Conservation (phyloP, 179 eudicot genomes). For the Beta macrorhiza region DNA sequence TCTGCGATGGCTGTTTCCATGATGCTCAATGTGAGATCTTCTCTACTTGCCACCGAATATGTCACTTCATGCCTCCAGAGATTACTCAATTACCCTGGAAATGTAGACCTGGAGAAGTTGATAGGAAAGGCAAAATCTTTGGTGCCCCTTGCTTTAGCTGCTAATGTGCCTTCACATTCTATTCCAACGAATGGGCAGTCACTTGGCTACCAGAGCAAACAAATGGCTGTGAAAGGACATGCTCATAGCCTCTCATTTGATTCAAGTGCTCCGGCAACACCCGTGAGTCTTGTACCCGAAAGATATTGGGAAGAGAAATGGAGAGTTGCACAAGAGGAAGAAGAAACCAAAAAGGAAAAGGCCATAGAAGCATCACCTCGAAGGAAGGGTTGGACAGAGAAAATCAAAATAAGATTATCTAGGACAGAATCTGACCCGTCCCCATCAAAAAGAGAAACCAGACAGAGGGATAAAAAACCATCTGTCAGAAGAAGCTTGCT, state of each 20-base stretch:
- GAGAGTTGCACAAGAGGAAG: conserved; percentile 77
- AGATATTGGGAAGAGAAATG: conserved; percentile 99
- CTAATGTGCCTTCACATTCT: conserved; percentile 47
- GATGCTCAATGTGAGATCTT: conserved; percentile 79
- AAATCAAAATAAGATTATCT: conserved; percentile 57
- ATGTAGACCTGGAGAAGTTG: conserved; percentile 55
- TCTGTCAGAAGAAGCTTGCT: conserved; percentile 68
- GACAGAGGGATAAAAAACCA: conserved; percentile 38
- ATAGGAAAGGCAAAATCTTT: conserved; percentile 76
- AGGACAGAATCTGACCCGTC: conserved; percentile 72
- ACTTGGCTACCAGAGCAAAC: conserved; percentile 32
- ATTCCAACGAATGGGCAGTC: conserved; percentile 24
- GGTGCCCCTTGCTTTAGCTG: conserved; percentile 61
- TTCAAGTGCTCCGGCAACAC: conserved; percentile 45
- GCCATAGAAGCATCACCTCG: conserved; percentile 36
- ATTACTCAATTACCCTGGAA: conserved; percentile 75
- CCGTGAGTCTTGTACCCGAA: conserved; percentile 61
- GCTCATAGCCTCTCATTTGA: conserved; percentile 63
- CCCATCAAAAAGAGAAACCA: conserved; percentile 44
- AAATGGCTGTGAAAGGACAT: conserved; percentile 51
- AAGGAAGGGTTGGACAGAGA: conserved; percentile 79
- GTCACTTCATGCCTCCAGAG: conserved; percentile 92
- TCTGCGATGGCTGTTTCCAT: conserved; percentile 89
- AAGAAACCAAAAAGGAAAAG: conserved; percentile 48
- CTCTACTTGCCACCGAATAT: conserved; percentile 85